A percentile compares a stretch with the other conserved stretches of the same genome.
These are phyloP conservation scores for Russula virescens DNA, from an alignment of 768 basidiomycete species.

Conservation along the genomic window DNA sequence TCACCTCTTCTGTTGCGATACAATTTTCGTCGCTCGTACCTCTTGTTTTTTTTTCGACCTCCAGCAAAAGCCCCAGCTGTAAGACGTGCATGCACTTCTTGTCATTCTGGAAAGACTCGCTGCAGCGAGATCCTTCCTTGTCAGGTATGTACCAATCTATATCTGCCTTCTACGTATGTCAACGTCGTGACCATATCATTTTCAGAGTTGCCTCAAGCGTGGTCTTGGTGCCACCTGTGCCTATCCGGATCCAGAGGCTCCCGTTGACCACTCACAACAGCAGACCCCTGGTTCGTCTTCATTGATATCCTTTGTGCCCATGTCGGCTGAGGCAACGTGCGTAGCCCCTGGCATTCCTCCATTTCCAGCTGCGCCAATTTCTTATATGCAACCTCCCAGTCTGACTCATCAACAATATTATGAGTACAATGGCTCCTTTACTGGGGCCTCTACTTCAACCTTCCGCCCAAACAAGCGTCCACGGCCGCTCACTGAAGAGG, in stretches of 20 bases:
- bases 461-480: conserved; percentile 80
- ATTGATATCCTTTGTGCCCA: conserved; percentile 24
- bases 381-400: conserved; percentile 37
- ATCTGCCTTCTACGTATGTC: conserved; percentile 10
- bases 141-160: conserved; percentile 44
- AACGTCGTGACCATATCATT: neutral
- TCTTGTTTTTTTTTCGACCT: conserved; percentile 20
- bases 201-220: conserved; percentile 75
- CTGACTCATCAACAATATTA: conserved; percentile 58
- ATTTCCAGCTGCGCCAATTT: conserved; percentile 36
- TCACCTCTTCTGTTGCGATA: neutral
- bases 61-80: conserved; percentile 78
- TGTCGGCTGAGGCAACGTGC: conserved; percentile 27
- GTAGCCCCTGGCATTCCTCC: conserved; percentile 33
- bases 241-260: conserved; percentile 69
- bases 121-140: conserved; percentile 80
- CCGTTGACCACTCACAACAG: conserved; percentile 24
- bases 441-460: conserved; percentile 64
- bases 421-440: conserved; percentile 52
- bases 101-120: conserved; percentile 78
- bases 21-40: conserved; percentile 15
- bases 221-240: conserved; percentile 64
- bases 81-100: conserved; percentile 72
- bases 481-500: conserved; percentile 75
- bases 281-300: conserved; percentile 23